Evolutionary conservation across 495 filamentous ascomycete species (phyloP).

Genomic region (Polyplosphaeria fusca): DNA sequence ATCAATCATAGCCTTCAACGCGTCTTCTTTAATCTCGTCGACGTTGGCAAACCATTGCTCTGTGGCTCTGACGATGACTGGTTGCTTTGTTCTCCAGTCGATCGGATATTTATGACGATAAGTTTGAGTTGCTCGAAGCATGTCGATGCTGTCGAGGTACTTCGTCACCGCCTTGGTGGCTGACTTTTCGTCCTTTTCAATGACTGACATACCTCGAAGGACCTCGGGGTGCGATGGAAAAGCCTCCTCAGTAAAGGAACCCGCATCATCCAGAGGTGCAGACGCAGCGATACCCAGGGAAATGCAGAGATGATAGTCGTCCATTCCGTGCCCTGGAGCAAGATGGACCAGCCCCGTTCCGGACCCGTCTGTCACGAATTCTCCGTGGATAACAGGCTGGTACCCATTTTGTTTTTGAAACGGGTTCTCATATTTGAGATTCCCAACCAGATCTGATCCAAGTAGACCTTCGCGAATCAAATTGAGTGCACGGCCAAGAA

Average conservation of each 20-base stretch:
- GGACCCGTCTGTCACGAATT: slow-evolving; percentile 82
- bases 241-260: slow-evolving; percentile 72
- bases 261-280: slow-evolving; percentile 78
- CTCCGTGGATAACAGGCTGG: slow-evolving; percentile 71
- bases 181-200: slow-evolving; percentile 42
- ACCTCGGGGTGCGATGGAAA: slow-evolving; percentile 61
- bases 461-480: slow-evolving; percentile 56
- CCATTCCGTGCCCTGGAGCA: slow-evolving; percentile 92
- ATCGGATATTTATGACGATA: slow-evolving; percentile 93
- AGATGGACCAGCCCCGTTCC: slow-evolving; percentile 91
- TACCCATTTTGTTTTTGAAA: slow-evolving; percentile 53
- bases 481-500: slow-evolving; percentile 26
- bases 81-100: slow-evolving; percentile 93
- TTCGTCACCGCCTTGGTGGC: slow-evolving; percentile 67
- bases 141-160: slow-evolving; percentile 50
- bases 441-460: slow-evolving; percentile 62
- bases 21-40: slow-evolving; percentile 68
- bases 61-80: slow-evolving; percentile 86
- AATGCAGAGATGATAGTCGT: slow-evolving; percentile 85
- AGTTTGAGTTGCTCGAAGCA: slow-evolving; percentile 63
- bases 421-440: slow-evolving; percentile 61
- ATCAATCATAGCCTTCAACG: slow-evolving; percentile 62
- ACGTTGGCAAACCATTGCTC: slow-evolving; percentile 98
- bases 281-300: slow-evolving; percentile 61
- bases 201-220: slow-evolving; percentile 60